phyloP scores from a whole-genome alignment of 2,329 filamentous ascomycete genomes.

The Dactylellina leptospora region DNA sequence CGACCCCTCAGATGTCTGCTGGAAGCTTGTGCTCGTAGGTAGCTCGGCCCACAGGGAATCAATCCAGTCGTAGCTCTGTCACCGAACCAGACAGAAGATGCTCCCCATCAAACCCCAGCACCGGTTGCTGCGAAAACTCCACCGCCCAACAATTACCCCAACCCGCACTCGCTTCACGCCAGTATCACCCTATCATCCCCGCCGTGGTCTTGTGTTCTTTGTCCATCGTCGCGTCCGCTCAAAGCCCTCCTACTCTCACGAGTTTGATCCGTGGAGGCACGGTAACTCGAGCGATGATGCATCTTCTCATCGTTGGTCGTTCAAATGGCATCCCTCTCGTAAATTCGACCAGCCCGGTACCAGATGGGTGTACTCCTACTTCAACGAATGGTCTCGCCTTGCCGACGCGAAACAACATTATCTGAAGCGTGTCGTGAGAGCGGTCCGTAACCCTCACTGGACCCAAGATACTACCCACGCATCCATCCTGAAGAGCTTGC shows the following conservation, averaged over 20 bases:
- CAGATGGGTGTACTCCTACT: background rate
- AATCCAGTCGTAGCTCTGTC: no score
- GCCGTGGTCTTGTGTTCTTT: slow-evolving; percentile 15
- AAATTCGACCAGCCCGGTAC: background rate
- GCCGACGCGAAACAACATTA: background rate
- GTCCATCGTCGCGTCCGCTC: slow-evolving; percentile 15
- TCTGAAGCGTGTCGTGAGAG: background rate
- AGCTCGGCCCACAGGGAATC: no score
- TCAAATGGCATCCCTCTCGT: background rate
- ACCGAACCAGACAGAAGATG: no score
- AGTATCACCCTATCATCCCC: background rate
- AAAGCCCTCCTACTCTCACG: background rate
- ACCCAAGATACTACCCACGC: background rate
- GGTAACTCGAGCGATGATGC: background rate
- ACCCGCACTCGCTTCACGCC: background rate
- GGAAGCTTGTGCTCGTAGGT: no score
- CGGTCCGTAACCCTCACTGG: background rate
- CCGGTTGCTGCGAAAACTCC: no score
- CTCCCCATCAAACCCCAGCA: no score
- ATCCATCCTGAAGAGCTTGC: slow-evolving; percentile 16
- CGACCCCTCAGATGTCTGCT: no score
- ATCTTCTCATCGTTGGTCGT: background rate
- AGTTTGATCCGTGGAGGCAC: background rate
- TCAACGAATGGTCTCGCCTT: slow-evolving; percentile 4
- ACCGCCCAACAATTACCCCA: no score